These are phyloP conservation scores for Umbilicus rupestris DNA, from an alignment of 164 flowering plant genomes.

Conservation along the genomic window DNA sequence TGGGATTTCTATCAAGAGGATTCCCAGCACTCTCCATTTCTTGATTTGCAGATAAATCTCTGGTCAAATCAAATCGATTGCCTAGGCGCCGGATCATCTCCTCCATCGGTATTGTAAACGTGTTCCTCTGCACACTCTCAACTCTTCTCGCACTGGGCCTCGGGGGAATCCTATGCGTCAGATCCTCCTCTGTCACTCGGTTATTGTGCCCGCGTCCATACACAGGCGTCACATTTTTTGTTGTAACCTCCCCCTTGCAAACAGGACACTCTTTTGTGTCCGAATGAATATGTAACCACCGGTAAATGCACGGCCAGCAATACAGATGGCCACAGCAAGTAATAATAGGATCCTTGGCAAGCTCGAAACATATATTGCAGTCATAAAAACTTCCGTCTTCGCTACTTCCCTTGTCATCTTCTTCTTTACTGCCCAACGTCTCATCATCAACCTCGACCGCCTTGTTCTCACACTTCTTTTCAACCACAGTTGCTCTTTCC, in stretches of 20 bases:
- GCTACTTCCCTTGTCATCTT: slow-evolving; percentile 26
- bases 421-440: slow-evolving; percentile 26
- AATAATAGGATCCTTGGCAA: slow-evolving; percentile 60
- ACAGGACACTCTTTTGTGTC: slow-evolving; percentile 68
- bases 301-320: slow-evolving; percentile 69
- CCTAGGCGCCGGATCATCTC: slow-evolving; percentile 68
- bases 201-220: slow-evolving; percentile 51
- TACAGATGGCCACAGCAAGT: slow-evolving; percentile 74
- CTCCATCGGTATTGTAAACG: slow-evolving; percentile 44
- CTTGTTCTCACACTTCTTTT: slow-evolving; percentile 39
- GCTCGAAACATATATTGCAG: slow-evolving; percentile 62
- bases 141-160: slow-evolving; percentile 60
- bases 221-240: slow-evolving; percentile 52
- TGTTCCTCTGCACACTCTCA: slow-evolving; percentile 48
- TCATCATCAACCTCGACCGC: slow-evolving; percentile 23
- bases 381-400: slow-evolving; percentile 55
- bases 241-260: slow-evolving; percentile 67
- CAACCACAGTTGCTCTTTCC: slow-evolving; percentile 23
- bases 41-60: slow-evolving; percentile 25
- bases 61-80: slow-evolving; percentile 36
- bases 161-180: slow-evolving; percentile 38
- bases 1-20: slow-evolving; percentile 22
- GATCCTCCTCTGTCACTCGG: slow-evolving; percentile 32
- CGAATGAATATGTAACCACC: slow-evolving; percentile 55
- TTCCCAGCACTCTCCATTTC: slow-evolving; percentile 21